phyloP scores from a whole-genome alignment of 2,329 filamentous ascomycete genomes.

The Penicillium griseofulvum region DNA sequence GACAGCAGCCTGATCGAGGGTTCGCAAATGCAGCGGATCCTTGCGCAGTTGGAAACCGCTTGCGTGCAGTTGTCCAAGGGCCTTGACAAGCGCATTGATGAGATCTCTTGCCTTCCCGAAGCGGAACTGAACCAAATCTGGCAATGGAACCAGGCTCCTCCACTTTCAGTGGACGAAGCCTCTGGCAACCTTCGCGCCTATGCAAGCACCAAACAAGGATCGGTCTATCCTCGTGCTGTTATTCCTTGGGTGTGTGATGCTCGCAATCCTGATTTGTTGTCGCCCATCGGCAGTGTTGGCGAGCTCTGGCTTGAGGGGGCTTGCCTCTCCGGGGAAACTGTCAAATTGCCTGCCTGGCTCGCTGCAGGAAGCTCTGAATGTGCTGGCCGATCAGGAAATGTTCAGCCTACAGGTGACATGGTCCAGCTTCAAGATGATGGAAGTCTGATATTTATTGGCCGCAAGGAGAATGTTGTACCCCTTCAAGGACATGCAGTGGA shows the following conservation, averaged over 20 bases:
- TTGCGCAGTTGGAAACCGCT: conserved; percentile 37
- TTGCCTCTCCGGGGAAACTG: conserved; percentile 26
- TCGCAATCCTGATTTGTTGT: conserved; percentile 35
- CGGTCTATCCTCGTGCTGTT: conserved; percentile 34
- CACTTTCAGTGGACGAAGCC: conserved; percentile 33
- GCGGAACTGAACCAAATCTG: conserved; percentile 45
- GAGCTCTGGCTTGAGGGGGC: conserved; percentile 44
- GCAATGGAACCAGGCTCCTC: conserved; percentile 41
- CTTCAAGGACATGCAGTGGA: conserved; percentile 43
- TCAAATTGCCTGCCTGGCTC: conserved; percentile 29
- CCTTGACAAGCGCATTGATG: conserved; percentile 25
- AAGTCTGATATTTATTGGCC: conserved; percentile 31
- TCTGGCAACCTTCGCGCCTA: conserved; percentile 25
- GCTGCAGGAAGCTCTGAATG: conserved; percentile 32
- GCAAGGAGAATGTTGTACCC: conserved; percentile 33
- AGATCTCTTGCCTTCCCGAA: conserved; percentile 41
- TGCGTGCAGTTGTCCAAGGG: conserved; percentile 27
- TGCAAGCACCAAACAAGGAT: conserved; percentile 21
- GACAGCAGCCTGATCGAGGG: conserved; percentile 39
- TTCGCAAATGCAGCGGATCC: conserved; percentile 39
- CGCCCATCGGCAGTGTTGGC: conserved; percentile 42
- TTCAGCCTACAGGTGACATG: conserved; percentile 35
- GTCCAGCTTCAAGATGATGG: conserved; percentile 31
- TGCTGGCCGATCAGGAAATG: conserved; percentile 31
- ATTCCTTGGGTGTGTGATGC: conserved; percentile 32